These are phyloP conservation scores for Boletus edulis DNA, from an alignment of 768 basidiomycete genomes.

Conservation along the genomic window DNA sequence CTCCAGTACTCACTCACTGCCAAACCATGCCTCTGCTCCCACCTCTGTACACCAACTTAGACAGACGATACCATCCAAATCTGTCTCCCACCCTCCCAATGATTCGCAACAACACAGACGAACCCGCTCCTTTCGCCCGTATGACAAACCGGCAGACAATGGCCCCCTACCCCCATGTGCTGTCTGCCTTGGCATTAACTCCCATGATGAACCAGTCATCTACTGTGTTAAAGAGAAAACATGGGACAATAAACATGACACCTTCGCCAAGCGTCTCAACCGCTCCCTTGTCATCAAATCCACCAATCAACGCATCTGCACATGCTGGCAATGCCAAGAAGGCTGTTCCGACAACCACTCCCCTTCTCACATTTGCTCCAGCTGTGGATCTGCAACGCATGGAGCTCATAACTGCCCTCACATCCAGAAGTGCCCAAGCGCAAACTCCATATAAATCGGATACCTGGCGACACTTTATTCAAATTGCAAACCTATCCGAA, in stretches of 20 bases:
- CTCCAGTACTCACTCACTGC: too few relatives aligned
- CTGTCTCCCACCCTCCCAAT: too few relatives aligned
- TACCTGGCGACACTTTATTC: neutral
- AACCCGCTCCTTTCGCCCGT: too few relatives aligned
- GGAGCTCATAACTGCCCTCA: neutral
- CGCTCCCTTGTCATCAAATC: neutral
- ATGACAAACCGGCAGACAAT: too few relatives aligned
- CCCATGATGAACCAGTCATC: neutral
- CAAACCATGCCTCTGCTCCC: too few relatives aligned
- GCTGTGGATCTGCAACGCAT: neutral
- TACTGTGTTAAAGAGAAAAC: neutral
- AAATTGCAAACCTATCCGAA: neutral
- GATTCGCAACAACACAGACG: too few relatives aligned
- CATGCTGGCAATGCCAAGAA: neutral
- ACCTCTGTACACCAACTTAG: too few relatives aligned
- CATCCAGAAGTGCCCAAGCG: neutral
- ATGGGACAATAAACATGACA: neutral
- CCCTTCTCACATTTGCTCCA: neutral
- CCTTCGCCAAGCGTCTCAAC: neutral
- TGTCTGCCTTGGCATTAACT: neutral
- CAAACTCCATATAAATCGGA: neutral
- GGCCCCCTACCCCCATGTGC: neutral
- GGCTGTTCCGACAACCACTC: neutral
- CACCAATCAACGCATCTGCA: neutral
- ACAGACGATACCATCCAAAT: too few relatives aligned